Conservation (phyloP, 441 rosid genomes). For the Biscutella laevigata region DNA sequence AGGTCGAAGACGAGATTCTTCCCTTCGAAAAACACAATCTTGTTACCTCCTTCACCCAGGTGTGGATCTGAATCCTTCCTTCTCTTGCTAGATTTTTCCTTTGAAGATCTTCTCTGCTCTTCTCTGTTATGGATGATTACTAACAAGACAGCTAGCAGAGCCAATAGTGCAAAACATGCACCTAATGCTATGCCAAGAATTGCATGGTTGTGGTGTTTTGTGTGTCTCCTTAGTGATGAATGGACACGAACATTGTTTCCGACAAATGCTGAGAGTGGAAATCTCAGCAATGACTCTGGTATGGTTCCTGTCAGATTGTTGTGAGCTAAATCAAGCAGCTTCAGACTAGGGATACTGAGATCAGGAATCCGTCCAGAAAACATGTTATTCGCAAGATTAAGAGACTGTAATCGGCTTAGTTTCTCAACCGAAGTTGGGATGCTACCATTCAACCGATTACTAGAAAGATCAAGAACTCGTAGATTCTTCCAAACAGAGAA, state of each 20-base stretch:
- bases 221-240: conserved; percentile 38
- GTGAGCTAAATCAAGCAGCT: conserved; percentile 50
- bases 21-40: conserved; percentile 65
- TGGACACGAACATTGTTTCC: conserved; percentile 56
- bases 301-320: conserved; percentile 57
- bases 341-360: conserved; percentile 40
- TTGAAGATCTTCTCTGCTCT: conserved; percentile 21
- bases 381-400: conserved; percentile 61
- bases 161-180: conserved; percentile 37
- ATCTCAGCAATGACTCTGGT: conserved; percentile 57
- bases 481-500: conserved; percentile 59
- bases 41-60: conserved; percentile 36
- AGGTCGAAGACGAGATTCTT: conserved; percentile 61
- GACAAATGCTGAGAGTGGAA: conserved; percentile 51
- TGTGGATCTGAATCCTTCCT: conserved; percentile 34
- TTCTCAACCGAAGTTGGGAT: conserved; percentile 51
- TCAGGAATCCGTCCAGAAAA: conserved; percentile 63
- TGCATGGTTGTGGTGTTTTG: conserved; percentile 37
- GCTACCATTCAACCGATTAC: conserved; percentile 52
- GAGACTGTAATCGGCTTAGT: conserved; percentile 35
- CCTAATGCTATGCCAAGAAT: conserved; percentile 49
- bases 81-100: conserved; percentile 37
- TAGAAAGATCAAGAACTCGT: conserved; percentile 48
- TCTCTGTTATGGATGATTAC: conserved; percentile 26
- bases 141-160: conserved; percentile 34